Percentiles rank a stretch among this genome's conserved stretches.
Conservation (phyloP, 495 filamentous ascomycete species). For the Annulohypoxylon maeteangense region DNA sequence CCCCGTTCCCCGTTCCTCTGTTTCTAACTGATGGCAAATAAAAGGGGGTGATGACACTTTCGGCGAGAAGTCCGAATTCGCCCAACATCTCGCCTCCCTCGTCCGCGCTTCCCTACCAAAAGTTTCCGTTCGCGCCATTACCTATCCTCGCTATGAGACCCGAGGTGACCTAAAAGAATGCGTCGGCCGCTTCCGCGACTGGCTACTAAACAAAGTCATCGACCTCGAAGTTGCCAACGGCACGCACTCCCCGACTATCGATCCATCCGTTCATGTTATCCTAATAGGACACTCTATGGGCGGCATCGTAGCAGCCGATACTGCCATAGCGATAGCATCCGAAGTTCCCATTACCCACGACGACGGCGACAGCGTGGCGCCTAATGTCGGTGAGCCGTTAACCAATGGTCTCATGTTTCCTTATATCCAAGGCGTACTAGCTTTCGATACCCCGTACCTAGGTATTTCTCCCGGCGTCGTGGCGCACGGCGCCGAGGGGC, state of each 20-base stretch:
- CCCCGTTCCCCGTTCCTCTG: too few relatives aligned
- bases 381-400: slow-evolving; percentile 34
- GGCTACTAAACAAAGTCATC: slow-evolving; percentile 92
- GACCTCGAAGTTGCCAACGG: slow-evolving; percentile 87
- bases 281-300: slow-evolving; percentile 96
- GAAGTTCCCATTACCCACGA: slow-evolving; percentile 71
- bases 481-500: slow-evolving; percentile 86
- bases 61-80: slow-evolving; percentile 69
- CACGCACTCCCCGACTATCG: slow-evolving; percentile 87
- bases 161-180: slow-evolving; percentile 84
- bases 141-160: slow-evolving; percentile 94
- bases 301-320: slow-evolving; percentile 94
- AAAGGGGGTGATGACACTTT: slow-evolving; percentile 90
- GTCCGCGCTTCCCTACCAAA: slow-evolving; percentile 78
- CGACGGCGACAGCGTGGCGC: slow-evolving; percentile 37
- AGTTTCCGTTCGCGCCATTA: slow-evolving; percentile 72
- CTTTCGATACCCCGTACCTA: slow-evolving; percentile 95
- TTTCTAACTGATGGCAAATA: neutral
- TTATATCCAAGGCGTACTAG: slow-evolving; percentile 83
- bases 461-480: slow-evolving; percentile 90
- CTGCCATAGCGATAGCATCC: slow-evolving; percentile 72
- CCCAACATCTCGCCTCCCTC: slow-evolving; percentile 75
- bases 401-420: slow-evolving; percentile 68
- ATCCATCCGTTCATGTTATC: slow-evolving; percentile 85
- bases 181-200: slow-evolving; percentile 85